A percentile compares a stretch with the other conserved stretches of the same genome.
These are phyloP conservation scores for Cardiospermum halicacabum DNA, from an alignment of 345 rosid species.

Conservation along the genomic window DNA sequence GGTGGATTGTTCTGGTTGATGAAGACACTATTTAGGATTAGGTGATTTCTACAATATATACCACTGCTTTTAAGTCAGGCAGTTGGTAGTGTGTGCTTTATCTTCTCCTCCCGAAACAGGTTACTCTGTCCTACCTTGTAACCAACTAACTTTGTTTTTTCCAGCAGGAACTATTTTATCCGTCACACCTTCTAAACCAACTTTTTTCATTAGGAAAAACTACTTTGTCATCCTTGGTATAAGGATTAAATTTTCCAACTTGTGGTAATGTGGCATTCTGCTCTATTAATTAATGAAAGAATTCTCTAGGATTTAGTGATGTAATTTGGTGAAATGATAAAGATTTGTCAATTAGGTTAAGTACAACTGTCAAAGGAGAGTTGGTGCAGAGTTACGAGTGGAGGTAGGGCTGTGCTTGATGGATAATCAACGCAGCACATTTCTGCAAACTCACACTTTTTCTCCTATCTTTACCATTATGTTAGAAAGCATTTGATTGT, in stretches of 20 bases:
- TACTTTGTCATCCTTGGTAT: too few species aligned
- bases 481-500: constrained; percentile 49
- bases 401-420: constrained; percentile 60
- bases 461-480: constrained; percentile 25
- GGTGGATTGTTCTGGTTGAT: not conserved
- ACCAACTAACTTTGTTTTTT: too few species aligned
- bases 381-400: constrained; percentile 37
- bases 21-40: not conserved
- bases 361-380: constrained; percentile 31
- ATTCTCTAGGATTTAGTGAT: constrained; percentile 21
- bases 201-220: too few species aligned
- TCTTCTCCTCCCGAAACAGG: too few species aligned
- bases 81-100: not conserved
- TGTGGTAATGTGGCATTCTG: constrained; percentile 2
- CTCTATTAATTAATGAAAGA: constrained; percentile 12
- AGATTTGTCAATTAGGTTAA: too few species aligned
- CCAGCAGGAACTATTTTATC: too few species aligned
- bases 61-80: not conserved
- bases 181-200: too few species aligned
- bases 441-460: constrained; percentile 28
- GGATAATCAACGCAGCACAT: constrained; percentile 32
- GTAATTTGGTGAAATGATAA: constrained; percentile 14
- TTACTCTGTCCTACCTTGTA: too few species aligned
- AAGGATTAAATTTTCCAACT: not conserved
- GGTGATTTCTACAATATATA: not conserved